Conservation (phyloP, 2,329 filamentous ascomycete species). For the Fusarium sp. region DNA sequence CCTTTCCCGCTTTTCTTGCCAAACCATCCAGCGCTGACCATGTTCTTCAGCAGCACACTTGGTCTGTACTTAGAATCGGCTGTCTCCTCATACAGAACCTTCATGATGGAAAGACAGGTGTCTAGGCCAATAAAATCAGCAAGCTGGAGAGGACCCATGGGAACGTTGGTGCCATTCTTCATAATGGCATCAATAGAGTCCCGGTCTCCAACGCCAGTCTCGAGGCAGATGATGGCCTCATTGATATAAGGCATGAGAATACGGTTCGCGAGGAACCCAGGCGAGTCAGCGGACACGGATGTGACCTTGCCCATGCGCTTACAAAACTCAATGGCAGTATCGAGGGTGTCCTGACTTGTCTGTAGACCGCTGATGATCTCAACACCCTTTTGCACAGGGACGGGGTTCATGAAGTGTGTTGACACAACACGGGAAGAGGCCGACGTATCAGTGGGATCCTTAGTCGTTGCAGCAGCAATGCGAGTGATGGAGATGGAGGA, state of each 20-base stretch:
- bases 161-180: constrained; percentile 99
- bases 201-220: constrained; percentile 88
- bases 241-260: constrained; percentile 99
- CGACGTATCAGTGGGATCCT: constrained; percentile 81
- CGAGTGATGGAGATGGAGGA: constrained; percentile 98
- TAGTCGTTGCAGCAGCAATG: constrained; percentile 88
- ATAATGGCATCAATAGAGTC: constrained; percentile 98
- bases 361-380: constrained; percentile 97
- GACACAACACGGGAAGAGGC: constrained; percentile 90
- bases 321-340: constrained; percentile 87
- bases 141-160: constrained; percentile 94
- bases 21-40: constrained; percentile 98
- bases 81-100: constrained; percentile 89
- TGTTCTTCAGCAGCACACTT: constrained; percentile 87
- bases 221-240: constrained; percentile 94
- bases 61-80: constrained; percentile 97
- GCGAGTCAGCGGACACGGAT: constrained; percentile 87
- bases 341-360: constrained; percentile 84
- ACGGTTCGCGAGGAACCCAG: constrained; percentile 94
- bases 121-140: constrained; percentile 98
- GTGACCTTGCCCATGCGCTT: constrained; percentile 93
- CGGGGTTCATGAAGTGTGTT: constrained; percentile 99
- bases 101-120: constrained; percentile 97
- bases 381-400: constrained; percentile 95
- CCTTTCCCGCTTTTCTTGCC: constrained; percentile 98